Conservation (phyloP, 805 yeast species). For the Myxozyma mucilagina region DNA sequence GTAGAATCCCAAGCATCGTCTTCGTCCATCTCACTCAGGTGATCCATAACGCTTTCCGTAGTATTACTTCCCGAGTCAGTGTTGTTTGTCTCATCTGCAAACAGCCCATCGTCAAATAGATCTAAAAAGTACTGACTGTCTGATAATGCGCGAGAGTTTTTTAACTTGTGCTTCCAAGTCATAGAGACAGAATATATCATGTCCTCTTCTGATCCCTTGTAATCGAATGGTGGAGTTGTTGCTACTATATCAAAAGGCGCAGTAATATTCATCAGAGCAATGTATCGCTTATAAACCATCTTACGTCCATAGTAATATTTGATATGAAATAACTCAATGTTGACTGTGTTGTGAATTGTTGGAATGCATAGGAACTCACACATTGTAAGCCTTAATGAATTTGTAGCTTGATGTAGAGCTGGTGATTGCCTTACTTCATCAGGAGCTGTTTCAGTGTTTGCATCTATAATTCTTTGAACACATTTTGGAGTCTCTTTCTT, state of each 20-base stretch:
- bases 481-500: background rate
- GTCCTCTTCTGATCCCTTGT: conserved; percentile 5
- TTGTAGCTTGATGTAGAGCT: conserved; percentile 23
- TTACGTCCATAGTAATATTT: conserved; percentile 16
- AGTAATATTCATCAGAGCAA: conserved; percentile 21
- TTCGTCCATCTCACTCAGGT: too few relatives aligned
- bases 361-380: conserved; percentile 30
- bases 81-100: too few relatives aligned
- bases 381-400: conserved; percentile 22
- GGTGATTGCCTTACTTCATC: background rate
- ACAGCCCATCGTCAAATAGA: background rate
- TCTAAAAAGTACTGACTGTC: conserved; percentile 7
- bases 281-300: conserved; percentile 17
- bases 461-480: background rate
- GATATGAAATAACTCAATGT: conserved; percentile 20
- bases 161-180: conserved; percentile 13
- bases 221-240: conserved; percentile 15
- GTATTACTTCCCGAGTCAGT: too few relatives aligned
- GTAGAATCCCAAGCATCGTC: too few relatives aligned
- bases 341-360: conserved; percentile 26
- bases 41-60: too few relatives aligned
- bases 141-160: conserved; percentile 15
- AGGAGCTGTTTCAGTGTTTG: background rate
- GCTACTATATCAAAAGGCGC: conserved; percentile 28
- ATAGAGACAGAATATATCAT: conserved; percentile 25